phyloP scores from a whole-genome alignment of 2,329 filamentous ascomycete species.

The Chrysoporthe deuterocubensis region DNA sequence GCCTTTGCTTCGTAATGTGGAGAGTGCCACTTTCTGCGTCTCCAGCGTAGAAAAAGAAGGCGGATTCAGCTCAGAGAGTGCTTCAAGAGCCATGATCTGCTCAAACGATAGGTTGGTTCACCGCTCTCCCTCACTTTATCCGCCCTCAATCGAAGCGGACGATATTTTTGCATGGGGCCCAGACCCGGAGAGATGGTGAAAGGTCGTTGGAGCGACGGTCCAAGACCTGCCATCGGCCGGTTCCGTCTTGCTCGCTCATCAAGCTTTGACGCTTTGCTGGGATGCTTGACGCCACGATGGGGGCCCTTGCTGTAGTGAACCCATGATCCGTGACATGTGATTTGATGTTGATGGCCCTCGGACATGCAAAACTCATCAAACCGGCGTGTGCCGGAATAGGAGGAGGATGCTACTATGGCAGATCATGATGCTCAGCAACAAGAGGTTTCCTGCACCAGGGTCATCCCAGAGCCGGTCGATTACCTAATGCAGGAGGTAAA shows the following conservation, averaged over 20 bases:
- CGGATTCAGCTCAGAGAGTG: not conserved
- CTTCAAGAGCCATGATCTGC: too few relatives aligned
- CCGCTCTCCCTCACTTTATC: not conserved
- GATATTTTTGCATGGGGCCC: not conserved
- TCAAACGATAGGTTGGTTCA: too few relatives aligned
- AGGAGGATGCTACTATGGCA: not conserved
- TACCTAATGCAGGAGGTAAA: not conserved
- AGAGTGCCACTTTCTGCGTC: not conserved
- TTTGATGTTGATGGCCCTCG: not conserved
- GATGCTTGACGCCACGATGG: conserved; percentile 17
- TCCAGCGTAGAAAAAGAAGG: not conserved
- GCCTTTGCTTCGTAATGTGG: not conserved
- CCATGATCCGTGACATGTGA: not conserved
- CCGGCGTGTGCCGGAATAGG: not conserved
- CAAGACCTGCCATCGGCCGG: conserved; percentile 18
- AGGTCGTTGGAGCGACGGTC: not conserved
- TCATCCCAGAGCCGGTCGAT: not conserved
- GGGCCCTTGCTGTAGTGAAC: not conserved
- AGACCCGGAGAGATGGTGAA: not conserved
- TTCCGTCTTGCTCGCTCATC: conserved; percentile 21
- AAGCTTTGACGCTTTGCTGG: conserved; percentile 15
- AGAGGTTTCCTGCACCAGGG: not conserved
- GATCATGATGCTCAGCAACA: not conserved
- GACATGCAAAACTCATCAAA: not conserved
- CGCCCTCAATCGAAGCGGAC: not conserved